Base-by-base conservation (phyloP, 75 land plant species). In the Cupressus sempervirens region DNA sequence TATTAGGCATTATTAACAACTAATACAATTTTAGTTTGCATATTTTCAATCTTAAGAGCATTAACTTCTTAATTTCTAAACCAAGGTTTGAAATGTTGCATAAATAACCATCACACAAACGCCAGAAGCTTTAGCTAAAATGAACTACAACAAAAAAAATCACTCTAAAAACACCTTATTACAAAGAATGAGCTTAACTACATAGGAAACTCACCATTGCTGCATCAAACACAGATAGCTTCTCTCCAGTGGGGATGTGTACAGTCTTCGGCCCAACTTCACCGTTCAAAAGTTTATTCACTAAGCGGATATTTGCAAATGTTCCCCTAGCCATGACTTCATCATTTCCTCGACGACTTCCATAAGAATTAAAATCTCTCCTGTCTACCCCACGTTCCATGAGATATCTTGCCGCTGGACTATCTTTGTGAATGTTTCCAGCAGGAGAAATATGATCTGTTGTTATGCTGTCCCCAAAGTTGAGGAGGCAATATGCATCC, bases 311-410 rank as follows among this genome's bases (percentile, higher is more conserved):
- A 81, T 96, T 96, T 12, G 98, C 98, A 92, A 96, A 96, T 54
- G 97, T 96, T 53, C 98, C 98, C 83, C 98, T 88, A 48, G 93
- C 97, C 98, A 96, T 96, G 10, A 96, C 76, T 86, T 96, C 98
- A 92, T 96, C 98, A 91, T 96, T 96, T 38, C 98, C 98, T 88
- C 98, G 95, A 32, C 98, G 95, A 83, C 98, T 96, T n/a, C 98
- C 98, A 87, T 96, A 96, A n/a, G 98, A 95, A 87, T 95, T 95
- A 91, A 94, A 95, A 45, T 95, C 97, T 85, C 88, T 95, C 23
- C 92, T 82, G 26, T 93, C 92, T 35, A 96, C 98, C 13, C 97
- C 98, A 73, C 89, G 91, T 74, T 96, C 98, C 88, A 95, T 84
- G 3, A 96, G 91, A 83, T 91, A 96, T 84, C 89, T 95, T 41